phyloP scores from a whole-genome alignment of 2,329 filamentous ascomycete genomes.

The Fusarium sp. region DNA sequence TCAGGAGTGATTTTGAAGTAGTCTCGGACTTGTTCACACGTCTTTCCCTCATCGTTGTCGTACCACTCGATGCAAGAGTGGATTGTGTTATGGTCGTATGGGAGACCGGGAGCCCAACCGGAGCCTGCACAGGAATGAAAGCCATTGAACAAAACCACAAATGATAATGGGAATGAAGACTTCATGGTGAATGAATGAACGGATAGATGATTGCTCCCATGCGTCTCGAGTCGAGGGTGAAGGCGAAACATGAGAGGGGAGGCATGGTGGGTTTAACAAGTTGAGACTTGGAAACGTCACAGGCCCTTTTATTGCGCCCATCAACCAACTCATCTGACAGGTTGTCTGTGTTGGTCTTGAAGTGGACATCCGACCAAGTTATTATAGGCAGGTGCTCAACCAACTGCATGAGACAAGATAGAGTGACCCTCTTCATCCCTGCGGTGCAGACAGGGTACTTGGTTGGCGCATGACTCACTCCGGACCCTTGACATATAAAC shows the following conservation, averaged over 20 bases:
- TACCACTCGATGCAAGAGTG: not conserved
- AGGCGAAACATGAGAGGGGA: not conserved
- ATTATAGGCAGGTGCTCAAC: not conserved
- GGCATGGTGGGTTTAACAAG: not conserved
- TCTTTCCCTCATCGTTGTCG: not conserved
- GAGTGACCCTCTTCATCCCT: not conserved
- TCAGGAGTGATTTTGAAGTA: not conserved
- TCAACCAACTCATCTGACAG: not conserved
- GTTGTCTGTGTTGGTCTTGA: not conserved
- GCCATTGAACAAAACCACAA: fast-evolving
- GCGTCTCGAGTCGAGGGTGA: not conserved
- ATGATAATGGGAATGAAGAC: not conserved
- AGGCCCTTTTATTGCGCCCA: not conserved
- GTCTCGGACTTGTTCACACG: not conserved
- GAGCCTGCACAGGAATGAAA: not conserved
- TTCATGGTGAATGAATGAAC: not conserved
- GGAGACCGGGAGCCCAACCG: too few relatives aligned
- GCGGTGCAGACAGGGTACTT: not conserved
- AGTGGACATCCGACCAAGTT: not conserved
- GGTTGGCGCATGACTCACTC: not conserved
- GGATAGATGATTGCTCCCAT: not conserved
- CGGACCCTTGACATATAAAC: not conserved
- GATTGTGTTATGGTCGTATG: not conserved
- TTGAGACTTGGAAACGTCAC: not conserved
- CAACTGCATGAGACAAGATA: not conserved